phyloP scores from a whole-genome alignment of 352 stramenopile genomes.

The Phytopythium mirpurense region DNA sequence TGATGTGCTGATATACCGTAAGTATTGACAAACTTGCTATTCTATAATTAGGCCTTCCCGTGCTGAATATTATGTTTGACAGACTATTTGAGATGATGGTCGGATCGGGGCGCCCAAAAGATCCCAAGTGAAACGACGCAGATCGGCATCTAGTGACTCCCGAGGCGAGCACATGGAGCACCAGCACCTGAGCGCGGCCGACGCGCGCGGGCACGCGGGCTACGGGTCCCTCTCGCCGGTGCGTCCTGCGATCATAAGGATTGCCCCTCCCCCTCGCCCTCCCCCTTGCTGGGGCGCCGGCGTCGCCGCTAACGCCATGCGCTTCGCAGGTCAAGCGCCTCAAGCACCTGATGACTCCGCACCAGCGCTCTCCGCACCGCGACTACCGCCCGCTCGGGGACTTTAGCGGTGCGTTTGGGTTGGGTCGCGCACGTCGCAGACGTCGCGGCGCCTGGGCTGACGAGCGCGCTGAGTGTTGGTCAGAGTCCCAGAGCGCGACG shows the following conservation, averaged over 20 bases:
- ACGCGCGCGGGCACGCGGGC: not conserved
- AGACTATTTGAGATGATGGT: too few species aligned
- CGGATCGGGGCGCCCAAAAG: too few species aligned
- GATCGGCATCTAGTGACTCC: too few species aligned
- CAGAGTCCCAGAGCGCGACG: conserved; percentile 23
- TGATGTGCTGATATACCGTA: too few species aligned
- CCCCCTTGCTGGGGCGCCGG: not conserved
- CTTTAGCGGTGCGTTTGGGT: not conserved
- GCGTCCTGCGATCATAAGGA: not conserved
- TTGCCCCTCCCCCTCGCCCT: too few species aligned
- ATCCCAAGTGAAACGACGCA: too few species aligned
- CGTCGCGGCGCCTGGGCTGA: not conserved
- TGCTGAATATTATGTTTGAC: too few species aligned
- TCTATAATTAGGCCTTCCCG: too few species aligned
- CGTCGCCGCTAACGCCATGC: not conserved
- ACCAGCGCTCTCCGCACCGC: conserved; percentile 1
- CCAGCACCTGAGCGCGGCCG: not conserved
- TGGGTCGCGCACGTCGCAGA: not conserved
- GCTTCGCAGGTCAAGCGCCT: conserved; percentile 13
- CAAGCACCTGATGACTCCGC: conserved; percentile 14
- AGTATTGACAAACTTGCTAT: too few species aligned
- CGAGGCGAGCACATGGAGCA: too few species aligned
- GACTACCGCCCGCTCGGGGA: conserved; percentile 3
- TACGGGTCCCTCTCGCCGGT: not conserved
- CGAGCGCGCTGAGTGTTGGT: too few species aligned